These are phyloP conservation scores for Arthroderma sp. DNA, from an alignment of 2,329 filamentous ascomycete species.

Conservation along the genomic window DNA sequence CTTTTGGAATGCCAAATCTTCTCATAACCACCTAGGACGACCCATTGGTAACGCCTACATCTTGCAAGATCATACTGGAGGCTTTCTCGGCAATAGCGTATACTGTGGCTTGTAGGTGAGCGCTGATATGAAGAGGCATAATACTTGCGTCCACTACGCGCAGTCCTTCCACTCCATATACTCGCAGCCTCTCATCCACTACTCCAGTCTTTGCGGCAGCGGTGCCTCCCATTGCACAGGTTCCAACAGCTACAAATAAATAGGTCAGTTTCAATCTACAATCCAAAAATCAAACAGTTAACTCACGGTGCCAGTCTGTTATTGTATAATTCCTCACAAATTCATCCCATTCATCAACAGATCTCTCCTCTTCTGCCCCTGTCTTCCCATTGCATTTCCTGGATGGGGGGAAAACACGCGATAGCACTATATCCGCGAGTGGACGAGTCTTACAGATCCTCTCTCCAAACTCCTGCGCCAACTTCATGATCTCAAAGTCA, in stretches of 20 bases:
- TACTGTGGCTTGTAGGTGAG: slow-evolving; percentile 20
- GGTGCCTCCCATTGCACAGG: slow-evolving; percentile 31
- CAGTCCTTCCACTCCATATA: slow-evolving; percentile 13
- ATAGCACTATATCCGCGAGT: slow-evolving; percentile 24
- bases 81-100: slow-evolving; percentile 26
- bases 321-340: slow-evolving; percentile 26
- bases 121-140: slow-evolving; percentile 19
- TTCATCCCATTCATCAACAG: slow-evolving; percentile 14
- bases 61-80: slow-evolving; percentile 8
- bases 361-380: background rate
- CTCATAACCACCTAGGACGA: too few relatives aligned
- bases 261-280: background rate
- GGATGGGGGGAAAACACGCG: slow-evolving; percentile 20
- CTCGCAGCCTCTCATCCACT: slow-evolving; percentile 7
- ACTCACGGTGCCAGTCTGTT: slow-evolving; percentile 26
- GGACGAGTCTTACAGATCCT: slow-evolving; percentile 28
- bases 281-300: background rate
- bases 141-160: slow-evolving; percentile 25
- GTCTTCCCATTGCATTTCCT: background rate
- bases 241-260: slow-evolving; percentile 18
- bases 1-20: too few relatives aligned
- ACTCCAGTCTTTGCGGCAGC: slow-evolving; percentile 10
- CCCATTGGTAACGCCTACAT: background rate
- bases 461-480: slow-evolving; percentile 28
- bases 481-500: slow-evolving; percentile 33